Percentiles rank a stretch among this genome's conserved stretches.
These are phyloP conservation scores for Vanrija sp. DNA, from an alignment of 1,284 basidiomycete genomes.

Conservation along the genomic window DNA sequence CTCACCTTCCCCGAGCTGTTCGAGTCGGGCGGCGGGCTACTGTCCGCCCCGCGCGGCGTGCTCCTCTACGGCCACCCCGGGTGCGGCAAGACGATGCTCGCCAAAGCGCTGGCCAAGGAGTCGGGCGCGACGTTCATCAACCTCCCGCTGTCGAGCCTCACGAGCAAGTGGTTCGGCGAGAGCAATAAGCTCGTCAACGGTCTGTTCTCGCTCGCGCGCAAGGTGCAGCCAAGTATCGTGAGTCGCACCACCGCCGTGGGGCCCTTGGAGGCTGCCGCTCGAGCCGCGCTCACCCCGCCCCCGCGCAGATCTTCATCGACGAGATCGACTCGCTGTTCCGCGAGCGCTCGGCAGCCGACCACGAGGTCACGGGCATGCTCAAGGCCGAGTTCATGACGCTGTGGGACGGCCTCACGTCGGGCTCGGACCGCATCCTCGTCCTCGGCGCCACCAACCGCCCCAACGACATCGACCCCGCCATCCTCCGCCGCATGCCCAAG, in stretches of 20 bases:
- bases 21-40: conserved; percentile 61
- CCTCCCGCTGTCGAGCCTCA: conserved; percentile 60
- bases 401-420: conserved; percentile 94
- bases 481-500: conserved; percentile 94
- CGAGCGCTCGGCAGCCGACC: conserved; percentile 79
- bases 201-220: conserved; percentile 68
- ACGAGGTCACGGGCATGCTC: conserved; percentile 99
- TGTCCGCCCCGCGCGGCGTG: conserved; percentile 61
- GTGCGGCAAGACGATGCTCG: conserved; percentile 92
- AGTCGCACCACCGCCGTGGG: conserved; percentile 9
- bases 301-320: conserved; percentile 65
- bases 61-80: conserved; percentile 86
- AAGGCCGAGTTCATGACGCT: conserved; percentile 99
- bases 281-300: neutral
- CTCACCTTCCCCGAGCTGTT: conserved; percentile 90
- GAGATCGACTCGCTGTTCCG: conserved; percentile 86
- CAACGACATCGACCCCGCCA: conserved; percentile 80
- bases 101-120: conserved; percentile 93
- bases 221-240: conserved; percentile 67
- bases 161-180: conserved; percentile 97
- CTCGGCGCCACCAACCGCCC: conserved; percentile 95
- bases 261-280: too few species aligned
- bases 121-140: conserved; percentile 96
- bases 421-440: conserved; percentile 75
- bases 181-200: conserved; percentile 96